Percentiles rank a stretch among this genome's conserved stretches.
Conservation (phyloP, 2,329 filamentous ascomycete species). For the Fusarium sp. region DNA sequence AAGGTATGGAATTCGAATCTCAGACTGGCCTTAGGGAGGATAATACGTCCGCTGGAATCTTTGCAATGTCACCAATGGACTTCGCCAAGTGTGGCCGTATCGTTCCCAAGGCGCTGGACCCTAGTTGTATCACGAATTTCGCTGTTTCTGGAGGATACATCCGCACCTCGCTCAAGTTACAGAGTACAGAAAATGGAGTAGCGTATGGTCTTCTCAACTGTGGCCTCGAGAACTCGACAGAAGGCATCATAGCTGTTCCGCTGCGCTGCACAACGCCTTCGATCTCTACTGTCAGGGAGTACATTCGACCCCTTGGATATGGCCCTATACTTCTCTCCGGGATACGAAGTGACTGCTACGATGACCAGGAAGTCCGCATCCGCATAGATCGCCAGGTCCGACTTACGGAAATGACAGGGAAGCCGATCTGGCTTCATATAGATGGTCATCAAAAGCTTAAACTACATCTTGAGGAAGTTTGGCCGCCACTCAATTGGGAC, state of each 20-base stretch:
- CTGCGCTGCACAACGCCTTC: background rate
- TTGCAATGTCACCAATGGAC: background rate
- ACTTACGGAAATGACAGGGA: accelerated
- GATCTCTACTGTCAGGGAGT: background rate
- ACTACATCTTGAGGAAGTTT: background rate
- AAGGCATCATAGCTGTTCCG: background rate
- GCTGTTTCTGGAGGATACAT: background rate
- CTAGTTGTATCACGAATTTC: background rate
- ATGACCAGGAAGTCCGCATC: background rate
- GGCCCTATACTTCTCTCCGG: background rate
- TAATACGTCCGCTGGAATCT: background rate
- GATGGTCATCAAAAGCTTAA: background rate
- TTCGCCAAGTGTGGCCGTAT: background rate
- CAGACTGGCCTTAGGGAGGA: accelerated
- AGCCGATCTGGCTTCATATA: background rate
- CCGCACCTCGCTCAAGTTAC: background rate
- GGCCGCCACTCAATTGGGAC: background rate
- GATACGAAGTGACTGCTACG: accelerated
- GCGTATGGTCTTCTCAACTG: background rate
- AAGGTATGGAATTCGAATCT: background rate
- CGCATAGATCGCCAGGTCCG: background rate
- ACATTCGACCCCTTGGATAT: background rate
- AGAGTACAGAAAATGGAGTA: no score
- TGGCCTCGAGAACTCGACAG: background rate
- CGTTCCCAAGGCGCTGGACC: background rate